A percentile compares a stretch with the other conserved stretches of the same genome.
These are phyloP conservation scores for Plasmodium vivax DNA, from an alignment of 169 alveolate species.

Conservation along the genomic window DNA sequence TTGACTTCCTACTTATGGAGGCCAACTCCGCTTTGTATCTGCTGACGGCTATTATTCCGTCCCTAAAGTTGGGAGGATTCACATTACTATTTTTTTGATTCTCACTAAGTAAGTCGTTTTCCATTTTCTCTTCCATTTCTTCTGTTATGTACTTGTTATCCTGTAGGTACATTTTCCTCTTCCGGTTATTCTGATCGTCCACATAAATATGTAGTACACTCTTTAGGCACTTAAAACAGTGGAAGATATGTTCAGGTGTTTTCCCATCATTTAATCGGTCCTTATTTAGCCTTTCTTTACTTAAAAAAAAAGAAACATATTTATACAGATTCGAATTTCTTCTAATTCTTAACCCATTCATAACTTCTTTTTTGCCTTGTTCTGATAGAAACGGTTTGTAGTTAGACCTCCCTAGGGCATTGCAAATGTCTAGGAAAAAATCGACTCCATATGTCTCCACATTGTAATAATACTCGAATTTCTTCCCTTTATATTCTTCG, in stretches of 20 bases:
- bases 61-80: not conserved
- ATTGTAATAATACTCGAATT: slow-evolving; percentile 52
- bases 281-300: slow-evolving; percentile 73
- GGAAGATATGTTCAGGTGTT: slow-evolving; percentile 60
- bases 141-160: slow-evolving; percentile 41
- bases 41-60: slow-evolving; percentile 61
- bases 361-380: slow-evolving; percentile 70
- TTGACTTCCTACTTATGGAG: slow-evolving; percentile 45
- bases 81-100: not conserved
- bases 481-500: slow-evolving; percentile 42
- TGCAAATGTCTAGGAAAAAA: slow-evolving; percentile 70
- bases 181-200: slow-evolving; percentile 26
- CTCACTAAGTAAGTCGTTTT: slow-evolving; percentile 43
- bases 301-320: slow-evolving; percentile 73
- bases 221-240: slow-evolving; percentile 69
- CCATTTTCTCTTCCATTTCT: slow-evolving; percentile 54
- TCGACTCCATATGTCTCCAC: slow-evolving; percentile 70
- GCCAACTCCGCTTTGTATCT: slow-evolving; percentile 50
- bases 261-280: slow-evolving; percentile 70
- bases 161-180: slow-evolving; percentile 5
- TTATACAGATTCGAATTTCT: slow-evolving; percentile 72
- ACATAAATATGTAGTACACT: slow-evolving; percentile 72
- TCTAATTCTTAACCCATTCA: slow-evolving; percentile 67
- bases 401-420: slow-evolving; percentile 58
- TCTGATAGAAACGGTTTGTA: slow-evolving; percentile 68